A percentile compares a stretch with the other conserved stretches of the same genome.
These are phyloP conservation scores for Globisporangium radiosum DNA, from an alignment of 352 stramenopile genomes.

Conservation along the genomic window DNA sequence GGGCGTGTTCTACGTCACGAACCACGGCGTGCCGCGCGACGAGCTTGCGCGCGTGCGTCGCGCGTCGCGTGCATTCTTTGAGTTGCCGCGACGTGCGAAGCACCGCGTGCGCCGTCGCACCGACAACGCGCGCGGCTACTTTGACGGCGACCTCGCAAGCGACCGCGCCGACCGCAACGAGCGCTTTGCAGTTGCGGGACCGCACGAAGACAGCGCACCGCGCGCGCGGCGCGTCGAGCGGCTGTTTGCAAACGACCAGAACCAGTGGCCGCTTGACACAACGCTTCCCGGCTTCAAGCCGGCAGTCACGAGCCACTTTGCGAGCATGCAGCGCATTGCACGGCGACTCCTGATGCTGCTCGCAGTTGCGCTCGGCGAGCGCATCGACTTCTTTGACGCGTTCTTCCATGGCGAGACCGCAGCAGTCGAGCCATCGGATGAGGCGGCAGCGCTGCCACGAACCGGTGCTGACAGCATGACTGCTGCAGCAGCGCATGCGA, in stretches of 20 bases:
- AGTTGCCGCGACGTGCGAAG: conserved; percentile 56
- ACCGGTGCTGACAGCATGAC: conserved; percentile 1
- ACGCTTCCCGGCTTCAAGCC: conserved; percentile 49
- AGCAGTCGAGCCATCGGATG: neutral
- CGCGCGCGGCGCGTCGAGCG: conserved; percentile 31
- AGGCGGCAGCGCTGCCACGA: no score
- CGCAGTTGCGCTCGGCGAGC: conserved; percentile 45
- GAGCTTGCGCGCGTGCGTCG: conserved; percentile 60
- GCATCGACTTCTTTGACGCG: conserved; percentile 45
- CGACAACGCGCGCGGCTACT: conserved; percentile 88
- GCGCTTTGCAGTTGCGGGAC: conserved; percentile 58
- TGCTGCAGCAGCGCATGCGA: conserved; percentile 39
- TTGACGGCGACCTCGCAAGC: conserved; percentile 93
- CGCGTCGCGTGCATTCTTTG: conserved; percentile 80
- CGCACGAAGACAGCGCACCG: conserved; percentile 30
- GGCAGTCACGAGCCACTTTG: conserved; percentile 34
- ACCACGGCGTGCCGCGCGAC: conserved; percentile 61
- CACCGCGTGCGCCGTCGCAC: conserved; percentile 48
- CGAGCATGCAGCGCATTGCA: conserved; percentile 43
- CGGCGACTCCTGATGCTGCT: conserved; percentile 51
- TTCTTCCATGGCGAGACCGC: conserved; percentile 31
- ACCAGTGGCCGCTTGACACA: conserved; percentile 69
- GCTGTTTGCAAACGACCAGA: conserved; percentile 76
- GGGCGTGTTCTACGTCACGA: conserved; percentile 92
- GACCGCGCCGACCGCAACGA: conserved; percentile 91